Conservation (phyloP, 805 yeast genomes). For the Teunomyces atbi region DNA sequence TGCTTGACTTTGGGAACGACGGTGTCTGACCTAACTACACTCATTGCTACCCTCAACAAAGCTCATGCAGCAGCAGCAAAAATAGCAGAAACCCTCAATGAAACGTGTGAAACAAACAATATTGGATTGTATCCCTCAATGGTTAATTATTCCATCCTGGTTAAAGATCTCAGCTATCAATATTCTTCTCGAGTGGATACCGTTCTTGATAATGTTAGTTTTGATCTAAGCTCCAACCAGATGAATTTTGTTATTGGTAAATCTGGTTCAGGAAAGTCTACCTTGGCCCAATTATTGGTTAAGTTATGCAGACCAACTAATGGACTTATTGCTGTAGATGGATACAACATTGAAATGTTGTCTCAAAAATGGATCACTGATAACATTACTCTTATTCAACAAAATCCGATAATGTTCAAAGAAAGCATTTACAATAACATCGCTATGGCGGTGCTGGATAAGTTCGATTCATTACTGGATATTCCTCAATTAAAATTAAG, state of each 20-base stretch:
- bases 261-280: slow-evolving; percentile 94
- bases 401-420: slow-evolving; percentile 62
- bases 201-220: slow-evolving; percentile 47
- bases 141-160: slow-evolving; percentile 2
- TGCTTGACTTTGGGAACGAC: slow-evolving; percentile 71
- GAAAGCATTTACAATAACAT: slow-evolving; percentile 65
- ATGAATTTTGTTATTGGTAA: slow-evolving; percentile 73
- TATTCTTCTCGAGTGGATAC: slow-evolving; percentile 58
- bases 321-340: slow-evolving; percentile 65
- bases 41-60: slow-evolving; percentile 62
- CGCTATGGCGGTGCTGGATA: slow-evolving; percentile 42
- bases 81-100: slow-evolving; percentile 37
- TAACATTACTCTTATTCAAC: slow-evolving; percentile 74
- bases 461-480: slow-evolving; percentile 16
- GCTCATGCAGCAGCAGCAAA: slow-evolving; percentile 67
- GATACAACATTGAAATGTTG: slow-evolving; percentile 42
- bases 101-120: not conserved
- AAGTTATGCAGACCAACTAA: slow-evolving; percentile 50
- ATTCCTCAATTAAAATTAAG: slow-evolving; percentile 21
- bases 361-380: slow-evolving; percentile 52
- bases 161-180: slow-evolving; percentile 50
- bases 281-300: slow-evolving; percentile 62
- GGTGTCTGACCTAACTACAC: slow-evolving; percentile 52
- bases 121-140: slow-evolving; percentile 14
- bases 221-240: slow-evolving; percentile 44